Evolutionary conservation across 345 rosid genomes (phyloP).

Genomic region (Moricandia arvensis): DNA sequence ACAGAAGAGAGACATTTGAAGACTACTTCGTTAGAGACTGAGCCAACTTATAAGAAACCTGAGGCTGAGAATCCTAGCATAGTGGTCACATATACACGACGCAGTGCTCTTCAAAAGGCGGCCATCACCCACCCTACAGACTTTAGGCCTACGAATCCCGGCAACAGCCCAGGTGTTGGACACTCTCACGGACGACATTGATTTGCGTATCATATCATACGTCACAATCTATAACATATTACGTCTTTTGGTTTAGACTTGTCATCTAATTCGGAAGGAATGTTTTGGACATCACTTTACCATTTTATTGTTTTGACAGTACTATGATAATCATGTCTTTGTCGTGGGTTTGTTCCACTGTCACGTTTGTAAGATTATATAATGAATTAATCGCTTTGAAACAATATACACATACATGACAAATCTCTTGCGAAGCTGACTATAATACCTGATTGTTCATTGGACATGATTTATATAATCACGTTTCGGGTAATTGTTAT

Average conservation of each 20-base stretch:
- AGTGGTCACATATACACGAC: constrained; percentile 6
- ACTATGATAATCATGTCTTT: constrained; percentile 10
- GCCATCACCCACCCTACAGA: constrained; percentile 21
- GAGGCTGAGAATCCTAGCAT: background rate
- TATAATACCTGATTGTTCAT: background rate
- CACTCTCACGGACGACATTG: constrained; percentile 37
- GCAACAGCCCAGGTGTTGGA: no score
- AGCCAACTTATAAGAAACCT: background rate
- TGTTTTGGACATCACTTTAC: constrained; percentile 11
- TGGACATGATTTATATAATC: no score
- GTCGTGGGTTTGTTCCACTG: constrained; percentile 7
- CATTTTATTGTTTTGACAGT: constrained; percentile 13
- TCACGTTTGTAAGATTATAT: constrained; percentile 23
- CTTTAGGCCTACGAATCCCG: no score
- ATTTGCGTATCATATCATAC: background rate
- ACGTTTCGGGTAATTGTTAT: no score
- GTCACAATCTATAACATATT: constrained; percentile 1
- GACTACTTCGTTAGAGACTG: background rate
- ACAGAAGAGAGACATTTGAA: constrained; percentile 26
- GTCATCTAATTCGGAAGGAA: background rate
- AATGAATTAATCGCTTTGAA: constrained; percentile 10
- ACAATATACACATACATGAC: background rate
- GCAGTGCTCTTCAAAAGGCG: constrained; percentile 1
- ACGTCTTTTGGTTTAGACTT: constrained; percentile 8
- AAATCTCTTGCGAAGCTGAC: background rate